Conservation (phyloP, 139 green algal species). For the Closterium sp. region DNA sequence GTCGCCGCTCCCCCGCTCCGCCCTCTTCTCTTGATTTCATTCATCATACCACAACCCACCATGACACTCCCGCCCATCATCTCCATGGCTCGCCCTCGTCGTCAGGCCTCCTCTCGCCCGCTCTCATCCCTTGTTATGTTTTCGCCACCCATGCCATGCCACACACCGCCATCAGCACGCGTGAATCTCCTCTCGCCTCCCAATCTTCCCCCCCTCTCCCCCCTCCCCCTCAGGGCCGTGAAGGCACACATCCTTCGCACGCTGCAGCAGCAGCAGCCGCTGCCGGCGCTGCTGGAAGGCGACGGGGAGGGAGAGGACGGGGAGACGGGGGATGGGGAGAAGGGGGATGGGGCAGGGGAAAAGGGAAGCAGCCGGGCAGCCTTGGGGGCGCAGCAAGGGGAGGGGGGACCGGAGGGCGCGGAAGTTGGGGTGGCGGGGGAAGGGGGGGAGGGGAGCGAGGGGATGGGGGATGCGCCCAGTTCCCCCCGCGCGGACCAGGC, state of each 20-base stretch:
- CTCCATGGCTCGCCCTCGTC: too few species aligned
- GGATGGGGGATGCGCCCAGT: neutral
- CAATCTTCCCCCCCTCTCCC: neutral
- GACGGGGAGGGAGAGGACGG: neutral
- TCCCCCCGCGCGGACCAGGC: neutral
- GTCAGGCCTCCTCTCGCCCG: too few species aligned
- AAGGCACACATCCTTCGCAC: neutral
- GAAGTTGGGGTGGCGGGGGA: neutral
- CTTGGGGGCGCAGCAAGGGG: neutral
- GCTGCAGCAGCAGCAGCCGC: neutral
- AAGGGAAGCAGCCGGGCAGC: neutral
- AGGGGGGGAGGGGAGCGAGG: neutral
- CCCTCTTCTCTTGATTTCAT: too few species aligned
- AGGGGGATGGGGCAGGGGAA: neutral
- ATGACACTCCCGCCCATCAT: too few species aligned
- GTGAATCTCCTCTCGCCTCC: neutral
- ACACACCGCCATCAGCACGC: neutral
- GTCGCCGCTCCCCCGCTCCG: too few species aligned
- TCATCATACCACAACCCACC: too few species aligned
- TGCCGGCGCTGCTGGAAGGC: neutral
- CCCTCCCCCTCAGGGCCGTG: neutral
- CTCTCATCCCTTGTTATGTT: too few species aligned
- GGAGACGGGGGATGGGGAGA: neutral
- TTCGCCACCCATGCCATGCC: too few species aligned
- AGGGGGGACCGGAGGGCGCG: neutral